phyloP scores from a whole-genome alignment of 768 basidiomycete genomes.

The Lactifluus rugatus region DNA sequence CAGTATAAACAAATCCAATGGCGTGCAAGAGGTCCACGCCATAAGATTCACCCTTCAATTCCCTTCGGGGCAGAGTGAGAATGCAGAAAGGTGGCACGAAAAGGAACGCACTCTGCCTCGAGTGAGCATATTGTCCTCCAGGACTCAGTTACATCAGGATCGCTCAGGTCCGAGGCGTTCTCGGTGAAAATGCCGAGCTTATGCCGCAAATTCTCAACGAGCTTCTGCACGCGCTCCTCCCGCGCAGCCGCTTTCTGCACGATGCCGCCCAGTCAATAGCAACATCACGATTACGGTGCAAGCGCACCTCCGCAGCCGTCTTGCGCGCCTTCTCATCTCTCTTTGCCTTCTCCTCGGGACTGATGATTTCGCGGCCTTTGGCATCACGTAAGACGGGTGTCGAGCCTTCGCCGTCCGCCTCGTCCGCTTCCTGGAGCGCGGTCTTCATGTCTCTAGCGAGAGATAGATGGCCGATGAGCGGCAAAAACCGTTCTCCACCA shows the following conservation, averaged over 20 bases:
- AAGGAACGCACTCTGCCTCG: constrained; percentile 65
- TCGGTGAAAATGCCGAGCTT: constrained; percentile 86
- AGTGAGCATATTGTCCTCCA: constrained; percentile 71
- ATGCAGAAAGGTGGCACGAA: neutral
- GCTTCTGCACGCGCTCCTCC: constrained; percentile 61
- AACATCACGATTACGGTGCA: constrained; percentile 1
- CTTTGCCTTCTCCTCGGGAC: constrained; percentile 33
- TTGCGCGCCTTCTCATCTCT: constrained; percentile 62
- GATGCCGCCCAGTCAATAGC: constrained; percentile 12
- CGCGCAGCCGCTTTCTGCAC: constrained; percentile 70
- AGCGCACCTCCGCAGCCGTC: constrained; percentile 55
- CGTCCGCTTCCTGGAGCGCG: constrained; percentile 80
- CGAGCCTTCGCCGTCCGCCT: constrained; percentile 36
- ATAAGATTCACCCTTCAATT: constrained; percentile 78
- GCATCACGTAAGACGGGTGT: constrained; percentile 39
- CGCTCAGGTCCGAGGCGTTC: constrained; percentile 60
- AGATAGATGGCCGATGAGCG: constrained; percentile 84
- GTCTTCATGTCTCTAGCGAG: constrained; percentile 89
- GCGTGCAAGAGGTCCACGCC: constrained; percentile 79
- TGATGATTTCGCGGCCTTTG: constrained; percentile 34
- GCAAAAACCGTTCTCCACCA: constrained; percentile 76
- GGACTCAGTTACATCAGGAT: constrained; percentile 57
- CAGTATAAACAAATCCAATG: constrained; percentile 75
- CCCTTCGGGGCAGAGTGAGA: constrained; percentile 36
- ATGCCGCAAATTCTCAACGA: constrained; percentile 68